Evolutionary conservation across 345 rosid species (phyloP).

Genomic region (Populus davidiana): DNA sequence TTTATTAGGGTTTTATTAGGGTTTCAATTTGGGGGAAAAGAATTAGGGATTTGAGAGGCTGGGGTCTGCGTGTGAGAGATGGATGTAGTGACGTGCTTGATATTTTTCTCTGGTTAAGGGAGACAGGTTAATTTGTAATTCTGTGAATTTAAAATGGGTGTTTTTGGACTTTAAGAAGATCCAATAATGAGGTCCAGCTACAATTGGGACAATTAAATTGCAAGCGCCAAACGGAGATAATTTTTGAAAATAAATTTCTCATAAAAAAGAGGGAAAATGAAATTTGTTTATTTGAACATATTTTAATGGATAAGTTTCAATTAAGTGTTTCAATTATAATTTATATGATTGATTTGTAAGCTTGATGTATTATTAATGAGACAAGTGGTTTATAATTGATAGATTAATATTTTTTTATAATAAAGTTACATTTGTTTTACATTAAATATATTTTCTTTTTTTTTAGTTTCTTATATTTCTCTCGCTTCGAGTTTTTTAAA

Average conservation of each 20-base stretch:
- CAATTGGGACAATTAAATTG: not conserved
- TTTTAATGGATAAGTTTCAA: not conserved
- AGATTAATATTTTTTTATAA: no score
- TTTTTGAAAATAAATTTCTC: no score
- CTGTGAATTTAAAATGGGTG: not conserved
- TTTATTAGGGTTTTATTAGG: not conserved
- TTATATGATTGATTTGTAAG: not conserved
- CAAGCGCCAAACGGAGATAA: not conserved
- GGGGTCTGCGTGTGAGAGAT: not conserved
- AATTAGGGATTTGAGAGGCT: not conserved
- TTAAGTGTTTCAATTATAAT: no score
- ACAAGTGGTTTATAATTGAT: not conserved
- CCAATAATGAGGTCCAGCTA: not conserved
- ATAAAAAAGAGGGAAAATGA: no score
- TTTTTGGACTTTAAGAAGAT: not conserved
- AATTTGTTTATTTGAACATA: no score
- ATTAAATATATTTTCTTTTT: not conserved
- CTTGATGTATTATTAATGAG: not conserved
- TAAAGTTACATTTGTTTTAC: no score
- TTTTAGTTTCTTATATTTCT: not conserved
- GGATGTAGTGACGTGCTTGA: not conserved
- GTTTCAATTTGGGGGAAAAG: not conserved
- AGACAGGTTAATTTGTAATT: constrained; percentile 5
- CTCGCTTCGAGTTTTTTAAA: no score
- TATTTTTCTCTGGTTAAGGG: not conserved